phyloP scores from a whole-genome alignment of 306 rosid species.

The Hylodesmum podocarpum region DNA sequence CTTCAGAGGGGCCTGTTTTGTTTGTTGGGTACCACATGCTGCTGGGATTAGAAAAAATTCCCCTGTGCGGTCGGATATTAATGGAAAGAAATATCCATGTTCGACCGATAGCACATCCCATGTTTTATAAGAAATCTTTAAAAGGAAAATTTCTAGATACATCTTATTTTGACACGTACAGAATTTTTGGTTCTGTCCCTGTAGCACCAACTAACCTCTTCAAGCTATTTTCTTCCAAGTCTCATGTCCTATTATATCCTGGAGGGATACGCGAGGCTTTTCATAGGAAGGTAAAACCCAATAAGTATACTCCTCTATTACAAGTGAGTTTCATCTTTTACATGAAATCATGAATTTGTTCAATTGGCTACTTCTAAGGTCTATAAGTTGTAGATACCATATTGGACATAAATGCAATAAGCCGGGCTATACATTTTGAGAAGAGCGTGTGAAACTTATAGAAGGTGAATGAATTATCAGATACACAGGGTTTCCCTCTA shows the following conservation, averaged over 20 bases:
- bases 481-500: not conserved
- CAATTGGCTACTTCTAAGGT: not conserved
- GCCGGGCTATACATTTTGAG: not conserved
- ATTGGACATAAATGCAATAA: not conserved
- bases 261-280: constrained; percentile 96
- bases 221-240: constrained; percentile 78
- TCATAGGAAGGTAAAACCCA: constrained; percentile 71
- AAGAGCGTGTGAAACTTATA: not conserved
- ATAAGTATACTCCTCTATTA: not conserved
- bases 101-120: constrained; percentile 85
- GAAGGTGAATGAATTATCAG: constrained; percentile 5
- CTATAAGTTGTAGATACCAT: not conserved
- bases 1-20: constrained; percentile 88
- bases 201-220: constrained; percentile 59
- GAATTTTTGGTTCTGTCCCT: constrained; percentile 82
- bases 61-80: constrained; percentile 41
- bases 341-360: not conserved
- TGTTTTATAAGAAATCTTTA: constrained; percentile 39
- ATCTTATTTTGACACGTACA: constrained; percentile 43
- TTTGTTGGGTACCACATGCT: constrained; percentile 90
- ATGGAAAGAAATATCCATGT: constrained; percentile 52
- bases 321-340: constrained; percentile 5
- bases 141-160: constrained; percentile 51
- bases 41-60: constrained; percentile 60
- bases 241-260: constrained; percentile 76